A percentile compares a stretch with the other conserved stretches of the same genome.
Conservation (phyloP, 2,329 filamentous ascomycete genomes). For the Pyrenochaeta sp. region DNA sequence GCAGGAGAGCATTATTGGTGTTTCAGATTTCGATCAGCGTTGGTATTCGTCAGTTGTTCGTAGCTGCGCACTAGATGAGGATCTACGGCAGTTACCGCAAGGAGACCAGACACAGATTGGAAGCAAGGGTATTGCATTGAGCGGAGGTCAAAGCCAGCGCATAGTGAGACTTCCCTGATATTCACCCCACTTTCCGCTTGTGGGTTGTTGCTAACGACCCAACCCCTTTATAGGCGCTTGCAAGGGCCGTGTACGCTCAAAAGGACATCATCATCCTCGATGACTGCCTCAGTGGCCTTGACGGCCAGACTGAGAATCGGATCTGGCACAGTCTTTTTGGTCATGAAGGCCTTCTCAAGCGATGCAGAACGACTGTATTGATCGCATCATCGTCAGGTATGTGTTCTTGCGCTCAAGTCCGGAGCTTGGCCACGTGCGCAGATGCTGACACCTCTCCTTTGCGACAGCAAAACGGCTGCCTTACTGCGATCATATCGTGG, state of each 20-base stretch:
- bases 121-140: constrained; percentile 61
- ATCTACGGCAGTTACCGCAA: constrained; percentile 42
- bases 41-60: constrained; percentile 50
- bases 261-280: constrained; percentile 60
- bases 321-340: constrained; percentile 60
- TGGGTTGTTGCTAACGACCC: constrained; percentile 16
- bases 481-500: constrained; percentile 54
- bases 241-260: constrained; percentile 61
- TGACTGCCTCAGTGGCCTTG: constrained; percentile 62
- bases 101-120: constrained; percentile 58
- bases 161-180: constrained; percentile 47
- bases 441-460: background rate
- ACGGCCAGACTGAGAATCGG: constrained; percentile 58
- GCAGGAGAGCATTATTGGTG: constrained; percentile 48
- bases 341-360: constrained; percentile 55
- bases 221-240: constrained; percentile 51
- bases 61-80: constrained; percentile 45
- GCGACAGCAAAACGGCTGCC: constrained; percentile 43
- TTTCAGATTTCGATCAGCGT: constrained; percentile 45
- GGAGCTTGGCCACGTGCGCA: background rate
- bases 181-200: constrained; percentile 20
- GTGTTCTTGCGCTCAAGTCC: background rate
- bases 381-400: constrained; percentile 44
- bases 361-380: constrained; percentile 46
- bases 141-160: constrained; percentile 63